These are phyloP conservation scores for Coemansia sp. DNA, from an alignment of 192 early-diverging fungal genomes.

Conservation along the genomic window DNA sequence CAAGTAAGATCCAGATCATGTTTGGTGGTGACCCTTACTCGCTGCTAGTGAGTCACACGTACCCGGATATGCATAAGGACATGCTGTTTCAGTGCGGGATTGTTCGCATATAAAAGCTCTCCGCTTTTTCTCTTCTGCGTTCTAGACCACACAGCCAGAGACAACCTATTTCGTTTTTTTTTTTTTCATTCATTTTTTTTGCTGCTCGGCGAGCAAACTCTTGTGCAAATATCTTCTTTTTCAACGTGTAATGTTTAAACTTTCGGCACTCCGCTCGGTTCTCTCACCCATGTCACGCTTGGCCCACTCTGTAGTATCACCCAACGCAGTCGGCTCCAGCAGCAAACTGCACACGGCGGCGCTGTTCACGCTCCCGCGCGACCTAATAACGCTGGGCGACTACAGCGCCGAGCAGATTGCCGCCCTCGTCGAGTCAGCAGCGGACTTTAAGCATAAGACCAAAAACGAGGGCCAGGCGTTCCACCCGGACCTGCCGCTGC, in stretches of 20 bases:
- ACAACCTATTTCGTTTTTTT: not conserved
- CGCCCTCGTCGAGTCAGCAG: conserved; percentile 71
- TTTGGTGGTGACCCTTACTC: no score
- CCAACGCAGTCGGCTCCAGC: not conserved
- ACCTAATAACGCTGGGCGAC: conserved; percentile 68
- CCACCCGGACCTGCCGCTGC: conserved; percentile 57
- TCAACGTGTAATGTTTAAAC: conserved; percentile 22
- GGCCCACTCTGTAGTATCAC: conserved; percentile 11
- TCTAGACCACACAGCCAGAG: no score
- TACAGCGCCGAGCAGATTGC: conserved; percentile 75
- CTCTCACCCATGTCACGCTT: conserved; percentile 23
- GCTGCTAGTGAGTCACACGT: no score
- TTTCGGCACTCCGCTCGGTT: conserved; percentile 12
- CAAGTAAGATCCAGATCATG: no score
- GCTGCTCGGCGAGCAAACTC: not conserved
- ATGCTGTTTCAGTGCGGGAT: no score
- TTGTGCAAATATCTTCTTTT: not conserved
- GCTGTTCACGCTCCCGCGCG: conserved; percentile 28
- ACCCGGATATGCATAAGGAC: no score
- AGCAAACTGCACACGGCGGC: conserved; percentile 10
- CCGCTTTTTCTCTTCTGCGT: not conserved
- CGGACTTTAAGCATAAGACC: conserved; percentile 73
- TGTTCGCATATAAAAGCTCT: no score
- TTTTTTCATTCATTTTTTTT: not conserved
- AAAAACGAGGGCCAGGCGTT: conserved; percentile 56